Base-by-base conservation (phyloP, 805 yeast species). In the Candida montana region DNA sequence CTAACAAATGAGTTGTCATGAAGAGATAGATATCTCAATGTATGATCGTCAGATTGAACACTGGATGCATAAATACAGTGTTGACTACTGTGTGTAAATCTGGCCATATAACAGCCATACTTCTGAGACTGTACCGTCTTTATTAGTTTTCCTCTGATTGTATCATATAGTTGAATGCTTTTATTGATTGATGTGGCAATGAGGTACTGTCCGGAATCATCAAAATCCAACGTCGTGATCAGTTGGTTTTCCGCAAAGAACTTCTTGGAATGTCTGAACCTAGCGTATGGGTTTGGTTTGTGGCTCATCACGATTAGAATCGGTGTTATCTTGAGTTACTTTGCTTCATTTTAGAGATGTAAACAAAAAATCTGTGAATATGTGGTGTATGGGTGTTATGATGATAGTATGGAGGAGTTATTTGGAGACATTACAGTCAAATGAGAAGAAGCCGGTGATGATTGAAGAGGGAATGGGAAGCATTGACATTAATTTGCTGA, bases 41-140 rank as follows among this genome's bases (percentile, higher is more conserved):
- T 77, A 55, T 85, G 78, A 48, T 86, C 90, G 37, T 77, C 81
- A 57, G 76, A 75, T 1, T 79, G 37, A 6, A 23, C 76, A 0
- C 98, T 88, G 5, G 96, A 84, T 1, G 95, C 89, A 57, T 84
- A 86, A 13, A 91, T 69, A 54, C 93, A 82, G 52, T 81, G 79
- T 42, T 75, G 71, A 34, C 79, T 80, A 33, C 75, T 72, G 54
- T 83, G 95, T 1, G 96, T 80, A 60, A 93, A 93, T 35, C 79
- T 71, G 3, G 96, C 96, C 30, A 86, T 63, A 55, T 87, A 89
- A 43, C 89, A 85, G 1, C 99, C 99, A 53, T 93, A 93, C 57
- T 93, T 93, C 64, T 89, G 90, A 23, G 93, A 81, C 45, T 77
- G 81, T 8, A 86, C 73, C 4, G 88, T 77, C 52, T 81, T 84